Evolutionary conservation across 2,329 filamentous ascomycete genomes (phyloP), one percentile per base, ranked within the genome.

Genomic region (Fusarium kyushuense): DNA sequence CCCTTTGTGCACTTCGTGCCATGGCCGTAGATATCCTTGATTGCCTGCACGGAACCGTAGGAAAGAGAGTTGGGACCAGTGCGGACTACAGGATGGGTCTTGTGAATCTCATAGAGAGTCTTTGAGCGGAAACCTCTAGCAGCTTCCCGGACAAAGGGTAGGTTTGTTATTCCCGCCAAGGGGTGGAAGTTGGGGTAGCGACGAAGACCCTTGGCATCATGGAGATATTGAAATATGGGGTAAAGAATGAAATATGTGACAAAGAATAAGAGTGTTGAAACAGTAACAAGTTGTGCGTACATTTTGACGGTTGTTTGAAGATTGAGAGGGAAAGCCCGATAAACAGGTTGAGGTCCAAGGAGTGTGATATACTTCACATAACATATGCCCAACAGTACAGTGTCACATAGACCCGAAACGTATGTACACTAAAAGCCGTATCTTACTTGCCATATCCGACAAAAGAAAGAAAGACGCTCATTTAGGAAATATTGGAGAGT

Each of bases 1-100:
- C 84, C 84, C 69, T 87, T 87, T 38, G 76, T 78, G 66, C 83
- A 86, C 29, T 79, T 80, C 3, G 84, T 82, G 43, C 81, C 81
- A 62, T 86, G 84, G 25, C 74, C 75, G 42, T 82, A 66, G 77
- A 87, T 56, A 80, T 73, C 67, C 23, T 72, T 74, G 40, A 75
- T 69, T 16, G 73, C 74, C 9, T 66, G 61, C 3, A 63, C 53
- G 1, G 65, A 67, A 6, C 68, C 64, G 27, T 72, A 75, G 1
- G 74, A 75, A 17, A 78, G 69, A 3, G 70, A 68, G 36, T 72
- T 71, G 8, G 76, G 76, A 2, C 71, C 72, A 1, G 69, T 74
- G 11, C 76, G 74, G 6, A 77, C 66, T 5, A 77, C 65, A 1
- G 75, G 72, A 3, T 82, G 68, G 47, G 78, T 79, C 58, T 82